A percentile compares a stretch with the other conserved stretches of the same genome.
These are phyloP conservation scores for Yamadazyma blattariae DNA, from an alignment of 1,139 yeast species.

Conservation along the genomic window DNA sequence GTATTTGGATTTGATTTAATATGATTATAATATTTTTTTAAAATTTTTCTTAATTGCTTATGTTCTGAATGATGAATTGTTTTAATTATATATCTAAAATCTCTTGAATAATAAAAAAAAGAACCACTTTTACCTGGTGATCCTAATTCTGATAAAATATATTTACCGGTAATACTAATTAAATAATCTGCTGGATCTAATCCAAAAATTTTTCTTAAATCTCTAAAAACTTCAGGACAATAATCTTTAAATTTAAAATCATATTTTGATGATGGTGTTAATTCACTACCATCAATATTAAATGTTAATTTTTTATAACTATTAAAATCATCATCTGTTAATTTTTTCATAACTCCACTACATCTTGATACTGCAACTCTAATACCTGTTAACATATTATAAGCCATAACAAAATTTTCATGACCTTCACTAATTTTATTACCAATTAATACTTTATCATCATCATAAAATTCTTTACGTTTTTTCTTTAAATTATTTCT, in stretches of 20 bases:
- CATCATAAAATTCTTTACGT: constrained; percentile 46
- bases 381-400: constrained; percentile 96
- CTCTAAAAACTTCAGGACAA: constrained; percentile 91
- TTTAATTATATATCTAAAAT: constrained; percentile 89
- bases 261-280: constrained; percentile 90
- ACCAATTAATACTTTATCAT: constrained; percentile 69
- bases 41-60: constrained; percentile 68
- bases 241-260: constrained; percentile 97
- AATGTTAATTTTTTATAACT: constrained; percentile 78
- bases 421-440: constrained; percentile 90
- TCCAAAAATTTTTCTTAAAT: constrained; percentile 73
- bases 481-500: constrained; percentile 35
- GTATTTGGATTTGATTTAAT: constrained; percentile 86
- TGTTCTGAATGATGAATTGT: constrained; percentile 95
- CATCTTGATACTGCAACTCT: constrained; percentile 92
- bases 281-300: constrained; percentile 82
- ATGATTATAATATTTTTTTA: constrained; percentile 77
- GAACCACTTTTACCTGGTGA: constrained; percentile 98
- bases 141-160: constrained; percentile 85
- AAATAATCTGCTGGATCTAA: constrained; percentile 95
- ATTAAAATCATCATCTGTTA: constrained; percentile 67
- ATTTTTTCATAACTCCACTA: constrained; percentile 77
- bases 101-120: constrained; percentile 91
- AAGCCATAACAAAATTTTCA: constrained; percentile 89
- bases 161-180: constrained; percentile 88